phyloP scores from a whole-genome alignment of 2,329 filamentous ascomycete species.

The Bisporella sp. region DNA sequence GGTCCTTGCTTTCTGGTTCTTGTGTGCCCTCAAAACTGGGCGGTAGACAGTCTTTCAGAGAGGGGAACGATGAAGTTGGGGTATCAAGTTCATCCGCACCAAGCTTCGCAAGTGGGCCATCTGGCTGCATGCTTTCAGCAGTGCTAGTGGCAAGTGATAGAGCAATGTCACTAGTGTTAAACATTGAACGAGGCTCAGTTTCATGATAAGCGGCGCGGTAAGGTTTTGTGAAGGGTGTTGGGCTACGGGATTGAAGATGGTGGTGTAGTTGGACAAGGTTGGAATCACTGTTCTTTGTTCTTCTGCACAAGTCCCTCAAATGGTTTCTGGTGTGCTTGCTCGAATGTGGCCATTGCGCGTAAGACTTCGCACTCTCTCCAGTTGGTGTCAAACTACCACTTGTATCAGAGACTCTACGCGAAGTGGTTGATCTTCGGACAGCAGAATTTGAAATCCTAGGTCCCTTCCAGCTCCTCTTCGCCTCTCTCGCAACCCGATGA shows the following conservation, averaged over 20 bases:
- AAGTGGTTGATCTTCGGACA: constrained; percentile 14
- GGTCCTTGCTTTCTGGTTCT: constrained; percentile 1
- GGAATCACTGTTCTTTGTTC: constrained; percentile 36
- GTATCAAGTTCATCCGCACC: constrained; percentile 28
- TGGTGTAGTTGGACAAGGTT: constrained; percentile 33
- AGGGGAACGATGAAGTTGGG: constrained; percentile 3
- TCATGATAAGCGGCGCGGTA: constrained; percentile 43
- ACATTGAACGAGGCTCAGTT: constrained; percentile 42
- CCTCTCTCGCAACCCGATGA: constrained; percentile 56
- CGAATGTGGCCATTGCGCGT: constrained; percentile 57
- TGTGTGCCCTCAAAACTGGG: constrained; percentile 8
- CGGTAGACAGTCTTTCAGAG: constrained; percentile 8
- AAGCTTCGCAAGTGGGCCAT: constrained; percentile 54
- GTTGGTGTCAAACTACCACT: constrained; percentile 52
- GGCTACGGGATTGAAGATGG: constrained; percentile 43
- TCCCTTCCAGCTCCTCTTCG: constrained; percentile 61
- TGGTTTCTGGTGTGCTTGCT: constrained; percentile 55
- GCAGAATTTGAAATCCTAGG: constrained; percentile 34
- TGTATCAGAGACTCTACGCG: constrained; percentile 27
- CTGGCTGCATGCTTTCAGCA: constrained; percentile 56
- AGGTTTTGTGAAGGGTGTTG: constrained; percentile 45
- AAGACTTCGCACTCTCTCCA: constrained; percentile 37
- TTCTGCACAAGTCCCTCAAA: constrained; percentile 55
- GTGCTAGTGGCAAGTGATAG: constrained; percentile 57
- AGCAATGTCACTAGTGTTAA: constrained; percentile 55